Percentiles rank a stretch among this genome's conserved stretches.
These are phyloP conservation scores for Raffaelea arxii DNA, from an alignment of 2,329 filamentous ascomycete species.

Conservation along the genomic window DNA sequence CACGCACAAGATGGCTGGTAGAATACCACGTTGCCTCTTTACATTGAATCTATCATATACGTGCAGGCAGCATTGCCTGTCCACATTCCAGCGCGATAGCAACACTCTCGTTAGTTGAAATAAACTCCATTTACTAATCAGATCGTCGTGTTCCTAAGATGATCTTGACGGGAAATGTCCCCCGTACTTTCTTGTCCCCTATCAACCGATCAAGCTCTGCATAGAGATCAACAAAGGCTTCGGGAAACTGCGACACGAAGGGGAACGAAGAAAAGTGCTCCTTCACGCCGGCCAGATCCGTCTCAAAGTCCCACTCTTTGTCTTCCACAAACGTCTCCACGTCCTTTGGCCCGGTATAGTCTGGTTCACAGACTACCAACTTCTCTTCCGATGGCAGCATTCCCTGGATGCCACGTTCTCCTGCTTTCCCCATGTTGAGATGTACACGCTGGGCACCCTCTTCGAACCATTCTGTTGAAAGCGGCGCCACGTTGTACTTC, in stretches of 20 bases:
- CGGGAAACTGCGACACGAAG: not conserved
- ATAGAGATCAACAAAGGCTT: not conserved
- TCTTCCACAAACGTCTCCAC: not conserved
- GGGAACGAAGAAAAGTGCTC: not conserved
- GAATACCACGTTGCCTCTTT: too few species aligned
- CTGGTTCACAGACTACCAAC: not conserved
- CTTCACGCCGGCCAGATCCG: not conserved
- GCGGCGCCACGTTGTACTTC: not conserved
- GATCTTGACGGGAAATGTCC: not conserved
- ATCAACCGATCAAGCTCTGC: not conserved
- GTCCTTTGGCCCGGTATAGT: not conserved
- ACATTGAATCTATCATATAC: too few species aligned
- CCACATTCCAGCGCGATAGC: too few species aligned
- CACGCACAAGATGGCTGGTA: too few species aligned
- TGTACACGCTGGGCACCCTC: not conserved
- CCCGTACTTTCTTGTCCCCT: not conserved
- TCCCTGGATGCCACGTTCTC: not conserved
- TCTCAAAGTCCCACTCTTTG: not conserved
- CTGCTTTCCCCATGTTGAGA: not conserved
- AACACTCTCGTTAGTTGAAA: too few species aligned
- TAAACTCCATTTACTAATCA: too few species aligned
- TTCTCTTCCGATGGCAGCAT: not conserved
- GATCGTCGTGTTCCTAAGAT: not conserved
- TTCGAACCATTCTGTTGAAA: not conserved
- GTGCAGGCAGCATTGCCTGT: too few species aligned